phyloP scores from a whole-genome alignment of 192 early-diverging fungal species.

The Coemansia sp. region DNA sequence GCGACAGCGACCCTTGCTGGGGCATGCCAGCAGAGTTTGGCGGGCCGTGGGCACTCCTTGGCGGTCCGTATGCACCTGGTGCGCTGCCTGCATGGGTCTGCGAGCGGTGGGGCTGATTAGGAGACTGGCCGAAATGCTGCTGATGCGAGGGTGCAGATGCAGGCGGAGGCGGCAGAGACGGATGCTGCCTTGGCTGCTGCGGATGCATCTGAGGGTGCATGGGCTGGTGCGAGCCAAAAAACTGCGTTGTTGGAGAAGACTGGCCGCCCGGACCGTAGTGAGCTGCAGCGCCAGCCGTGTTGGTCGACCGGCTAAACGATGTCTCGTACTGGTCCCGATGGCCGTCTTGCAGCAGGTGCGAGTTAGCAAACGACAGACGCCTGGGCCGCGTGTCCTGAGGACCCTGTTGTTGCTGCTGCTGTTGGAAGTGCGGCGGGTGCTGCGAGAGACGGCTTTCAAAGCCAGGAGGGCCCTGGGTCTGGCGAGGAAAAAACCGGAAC shows the following conservation, averaged over 20 bases:
- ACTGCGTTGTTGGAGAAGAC: conserved; percentile 35
- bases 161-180: conserved; percentile 15
- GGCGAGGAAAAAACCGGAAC: conserved; percentile 34
- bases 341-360: conserved; percentile 19
- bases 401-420: conserved; percentile 20
- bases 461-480: conserved; percentile 8
- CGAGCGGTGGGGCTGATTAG: conserved; percentile 5
- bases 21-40: conserved; percentile 3
- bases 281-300: conserved; percentile 20
- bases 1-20: conserved; percentile 42
- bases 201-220: conserved; percentile 14
- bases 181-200: conserved; percentile 6
- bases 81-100: conserved; percentile 1
- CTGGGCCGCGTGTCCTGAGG: conserved; percentile 26
- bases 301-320: conserved; percentile 52
- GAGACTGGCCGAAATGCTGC: conserved; percentile 26
- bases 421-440: conserved; percentile 2
- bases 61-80: conserved; percentile 16
- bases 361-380: conserved; percentile 41
- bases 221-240: conserved; percentile 22
- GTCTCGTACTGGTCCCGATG: conserved; percentile 51
- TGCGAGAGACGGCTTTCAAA: conserved; percentile 1
- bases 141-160: conserved; percentile 42
- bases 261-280: conserved; percentile 15
- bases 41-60: conserved; percentile 13